Evolutionary conservation across 2,329 filamentous ascomycete genomes (phyloP), one percentile per base, ranked within the genome.

Genomic region (Alternaria atra): DNA sequence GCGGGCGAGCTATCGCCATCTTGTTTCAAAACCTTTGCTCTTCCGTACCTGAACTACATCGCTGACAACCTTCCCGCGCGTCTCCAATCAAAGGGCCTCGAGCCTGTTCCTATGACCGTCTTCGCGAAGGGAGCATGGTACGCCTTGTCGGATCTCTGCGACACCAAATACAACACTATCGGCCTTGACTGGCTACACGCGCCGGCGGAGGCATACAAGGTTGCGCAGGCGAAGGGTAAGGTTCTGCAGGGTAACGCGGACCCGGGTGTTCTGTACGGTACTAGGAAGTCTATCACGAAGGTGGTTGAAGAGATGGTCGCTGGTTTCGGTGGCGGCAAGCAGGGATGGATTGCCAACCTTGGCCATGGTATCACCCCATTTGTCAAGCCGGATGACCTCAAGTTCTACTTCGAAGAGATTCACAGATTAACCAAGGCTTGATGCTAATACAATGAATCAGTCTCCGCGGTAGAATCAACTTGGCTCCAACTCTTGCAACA

Each of bases 111-210:
- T 3, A 97, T 98, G 94, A 96, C 94, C 5, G 93, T 98, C 25
- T 99, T 99, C 79, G 93, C 95, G 35, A 99, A 99, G 83, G 95
- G 95, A 10, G 94, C 95, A 10, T 98, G 95, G 92, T 95, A 97
- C 79, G 93, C 93, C 4, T 85, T 99, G 50, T 92, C 97, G 70
- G 89, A 91, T 32, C 87, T 95, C 20, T 97, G 94, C 82, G 84
- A 93, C 73, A 87, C 94, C 15, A 94, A 93, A 40, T 99, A 98
- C 83, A 88, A 98, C 74, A 93, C 97, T 37, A 91, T 99, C 58
- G 93, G 95, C 5, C 84, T 99, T 67, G 95, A 99, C 81, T 99
- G 95, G 95, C 84, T 96, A 48, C 91, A 97, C 72, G 93, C 95
- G 72, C 91, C 95, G 10, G 90, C 90, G 3, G 89, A 95, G 69